Evolutionary conservation across 352 stramenopile genomes (phyloP).

Genomic region (Pythium rishiriense): DNA sequence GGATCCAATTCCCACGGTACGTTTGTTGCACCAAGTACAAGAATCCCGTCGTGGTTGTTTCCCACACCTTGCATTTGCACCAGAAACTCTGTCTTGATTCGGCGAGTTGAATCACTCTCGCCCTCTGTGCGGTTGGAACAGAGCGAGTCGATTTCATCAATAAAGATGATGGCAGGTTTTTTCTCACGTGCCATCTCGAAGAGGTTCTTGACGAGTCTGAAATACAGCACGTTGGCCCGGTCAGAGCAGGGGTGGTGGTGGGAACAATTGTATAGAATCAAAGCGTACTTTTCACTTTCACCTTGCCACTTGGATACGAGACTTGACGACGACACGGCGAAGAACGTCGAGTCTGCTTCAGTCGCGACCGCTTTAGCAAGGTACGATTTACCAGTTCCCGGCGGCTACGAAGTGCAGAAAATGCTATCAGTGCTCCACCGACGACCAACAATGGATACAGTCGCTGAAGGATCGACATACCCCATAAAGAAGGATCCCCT

Average conservation of each 20-base stretch:
- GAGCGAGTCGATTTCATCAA: slow-evolving; percentile 98
- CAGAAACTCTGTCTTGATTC: slow-evolving; percentile 99
- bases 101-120: slow-evolving; percentile 94
- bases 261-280: neutral
- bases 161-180: slow-evolving; percentile 95
- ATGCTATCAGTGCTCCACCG: slow-evolving; percentile 1
- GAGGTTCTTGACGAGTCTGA: slow-evolving; percentile 95
- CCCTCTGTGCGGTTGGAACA: slow-evolving; percentile 90
- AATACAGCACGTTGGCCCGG: too few species aligned
- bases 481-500: slow-evolving; percentile 98
- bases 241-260: too few species aligned
- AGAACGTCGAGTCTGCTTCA: slow-evolving; percentile 98
- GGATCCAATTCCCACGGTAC: slow-evolving; percentile 98
- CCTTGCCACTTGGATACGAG: slow-evolving; percentile 99
- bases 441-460: slow-evolving; percentile 6
- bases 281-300: slow-evolving; percentile 89
- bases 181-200: slow-evolving; percentile 98
- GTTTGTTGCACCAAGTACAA: slow-evolving; percentile 98
- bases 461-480: slow-evolving; percentile 53
- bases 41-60: slow-evolving; percentile 88
- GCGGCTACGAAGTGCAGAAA: slow-evolving; percentile 51
- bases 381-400: slow-evolving; percentile 95
- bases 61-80: slow-evolving; percentile 97
- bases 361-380: slow-evolving; percentile 98
- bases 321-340: slow-evolving; percentile 97